A percentile compares a stretch with the other conserved stretches of the same genome.
Conservation (phyloP, 1,139 yeast genomes). For the Suhomyces coccinellae region DNA sequence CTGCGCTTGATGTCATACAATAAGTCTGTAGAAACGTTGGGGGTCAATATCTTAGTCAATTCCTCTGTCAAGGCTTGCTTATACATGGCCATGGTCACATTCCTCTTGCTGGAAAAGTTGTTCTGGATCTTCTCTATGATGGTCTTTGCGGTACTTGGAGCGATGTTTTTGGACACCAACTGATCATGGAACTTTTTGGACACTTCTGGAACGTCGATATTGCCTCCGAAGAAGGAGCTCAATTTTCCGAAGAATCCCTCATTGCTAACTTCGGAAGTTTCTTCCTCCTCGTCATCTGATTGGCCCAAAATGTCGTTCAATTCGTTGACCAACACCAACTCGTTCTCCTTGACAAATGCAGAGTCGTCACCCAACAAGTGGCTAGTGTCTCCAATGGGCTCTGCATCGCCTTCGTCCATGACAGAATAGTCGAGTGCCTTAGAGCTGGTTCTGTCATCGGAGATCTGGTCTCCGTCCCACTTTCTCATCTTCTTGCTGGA, state of each 20-base stretch:
- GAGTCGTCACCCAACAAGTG: constrained; percentile 28
- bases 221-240: constrained; percentile 41
- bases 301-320: constrained; percentile 42
- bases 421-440: constrained; percentile 39
- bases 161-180: constrained; percentile 44
- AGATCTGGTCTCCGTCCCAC: constrained; percentile 40
- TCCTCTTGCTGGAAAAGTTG: constrained; percentile 28
- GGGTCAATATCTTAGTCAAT: constrained; percentile 80
- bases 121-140: constrained; percentile 40
- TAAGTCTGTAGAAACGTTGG: constrained; percentile 86
- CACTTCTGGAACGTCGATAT: constrained; percentile 38
- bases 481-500: constrained; percentile 43
- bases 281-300: constrained; percentile 27
- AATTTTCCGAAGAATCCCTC: constrained; percentile 38
- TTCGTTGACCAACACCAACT: constrained; percentile 45
- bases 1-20: constrained; percentile 74
- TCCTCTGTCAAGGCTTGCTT: constrained; percentile 71
- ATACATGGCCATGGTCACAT: constrained; percentile 33
- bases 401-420: constrained; percentile 23
- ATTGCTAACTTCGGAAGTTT: constrained; percentile 5
- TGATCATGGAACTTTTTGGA: constrained; percentile 47
- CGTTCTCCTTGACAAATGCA: constrained; percentile 42
- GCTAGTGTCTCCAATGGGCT: constrained; percentile 50
- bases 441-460: constrained; percentile 15
- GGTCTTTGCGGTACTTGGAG: constrained; percentile 41